Percentiles rank a stretch among this genome's conserved stretches.
These are phyloP conservation scores for Alloteropsis semialata DNA, from an alignment of 176 grass and related monocot species.

Conservation along the genomic window DNA sequence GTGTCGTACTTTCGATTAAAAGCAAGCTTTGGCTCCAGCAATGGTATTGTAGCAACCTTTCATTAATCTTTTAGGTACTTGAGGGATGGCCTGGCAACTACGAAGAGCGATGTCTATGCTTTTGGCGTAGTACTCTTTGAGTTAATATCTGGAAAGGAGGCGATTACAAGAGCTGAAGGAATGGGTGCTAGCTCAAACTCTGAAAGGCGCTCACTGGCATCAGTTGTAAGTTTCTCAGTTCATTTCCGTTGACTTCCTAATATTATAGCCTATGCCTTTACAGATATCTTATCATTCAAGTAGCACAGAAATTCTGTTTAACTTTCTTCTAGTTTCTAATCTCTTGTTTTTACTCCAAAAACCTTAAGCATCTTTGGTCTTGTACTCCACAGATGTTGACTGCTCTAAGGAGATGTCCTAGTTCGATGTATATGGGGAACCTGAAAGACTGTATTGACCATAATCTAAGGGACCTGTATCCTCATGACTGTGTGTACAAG, in stretches of 20 bases:
- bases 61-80: constrained; percentile 68
- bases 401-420: constrained; percentile 62
- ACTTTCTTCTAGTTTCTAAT: constrained; percentile 2
- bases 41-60: constrained; percentile 8
- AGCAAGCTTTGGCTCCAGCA: neutral
- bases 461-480: constrained; percentile 85
- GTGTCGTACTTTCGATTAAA: neutral
- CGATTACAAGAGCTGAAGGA: constrained; percentile 78
- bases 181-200: constrained; percentile 49
- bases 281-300: neutral
- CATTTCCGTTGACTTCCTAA: neutral
- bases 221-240: constrained; percentile 77
- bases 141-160: constrained; percentile 90
- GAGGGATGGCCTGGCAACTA: constrained; percentile 85
- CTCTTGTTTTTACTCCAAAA: constrained; percentile 3
- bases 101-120: constrained; percentile 97
- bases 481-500: constrained; percentile 86
- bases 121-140: constrained; percentile 97
- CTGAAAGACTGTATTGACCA: constrained; percentile 69
- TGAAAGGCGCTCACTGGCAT: constrained; percentile 88
- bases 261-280: neutral
- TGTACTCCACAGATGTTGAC: constrained; percentile 68
- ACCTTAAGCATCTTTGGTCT: constrained; percentile 14
- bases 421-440: constrained; percentile 58
- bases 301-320: neutral